These are phyloP conservation scores for Thuidium tamariscinum DNA, from an alignment of 225 moss, liverwort and hornwort genomes.

Conservation along the genomic window DNA sequence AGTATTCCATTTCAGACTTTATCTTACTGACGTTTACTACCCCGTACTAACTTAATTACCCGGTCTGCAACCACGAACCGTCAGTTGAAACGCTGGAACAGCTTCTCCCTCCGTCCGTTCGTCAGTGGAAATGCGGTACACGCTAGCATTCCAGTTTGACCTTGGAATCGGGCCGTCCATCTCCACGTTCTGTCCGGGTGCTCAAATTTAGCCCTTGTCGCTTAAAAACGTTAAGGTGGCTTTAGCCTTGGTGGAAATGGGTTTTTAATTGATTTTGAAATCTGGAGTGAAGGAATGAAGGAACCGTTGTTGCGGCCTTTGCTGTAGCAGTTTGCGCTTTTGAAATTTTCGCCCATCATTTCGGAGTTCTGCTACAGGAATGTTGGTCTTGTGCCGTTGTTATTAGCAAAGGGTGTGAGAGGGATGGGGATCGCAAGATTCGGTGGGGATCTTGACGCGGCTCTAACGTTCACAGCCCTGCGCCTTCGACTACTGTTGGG, in stretches of 20 bases:
- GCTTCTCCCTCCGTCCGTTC: background rate
- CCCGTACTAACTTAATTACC: background rate
- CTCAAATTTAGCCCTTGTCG: background rate
- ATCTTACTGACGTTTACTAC: background rate
- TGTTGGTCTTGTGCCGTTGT: background rate
- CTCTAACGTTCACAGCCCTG: background rate
- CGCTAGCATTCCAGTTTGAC: background rate
- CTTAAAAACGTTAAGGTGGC: background rate
- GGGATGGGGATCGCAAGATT: background rate
- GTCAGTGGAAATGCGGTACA: background rate
- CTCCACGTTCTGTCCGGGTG: background rate
- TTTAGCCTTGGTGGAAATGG: background rate
- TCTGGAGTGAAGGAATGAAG: background rate
- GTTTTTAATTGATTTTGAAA: background rate
- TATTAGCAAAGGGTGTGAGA: background rate
- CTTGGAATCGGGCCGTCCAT: background rate
- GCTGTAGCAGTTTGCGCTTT: background rate
- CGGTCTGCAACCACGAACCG: background rate
- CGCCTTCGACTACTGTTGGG: background rate
- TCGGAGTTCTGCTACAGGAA: background rate
- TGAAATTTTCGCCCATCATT: background rate
- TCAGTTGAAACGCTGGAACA: background rate
- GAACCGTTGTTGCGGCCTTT: background rate
- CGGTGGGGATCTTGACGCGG: background rate
- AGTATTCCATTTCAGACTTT: background rate